Conservation (phyloP, 2,329 filamentous ascomycete species). For the Bipolaris victoriae region DNA sequence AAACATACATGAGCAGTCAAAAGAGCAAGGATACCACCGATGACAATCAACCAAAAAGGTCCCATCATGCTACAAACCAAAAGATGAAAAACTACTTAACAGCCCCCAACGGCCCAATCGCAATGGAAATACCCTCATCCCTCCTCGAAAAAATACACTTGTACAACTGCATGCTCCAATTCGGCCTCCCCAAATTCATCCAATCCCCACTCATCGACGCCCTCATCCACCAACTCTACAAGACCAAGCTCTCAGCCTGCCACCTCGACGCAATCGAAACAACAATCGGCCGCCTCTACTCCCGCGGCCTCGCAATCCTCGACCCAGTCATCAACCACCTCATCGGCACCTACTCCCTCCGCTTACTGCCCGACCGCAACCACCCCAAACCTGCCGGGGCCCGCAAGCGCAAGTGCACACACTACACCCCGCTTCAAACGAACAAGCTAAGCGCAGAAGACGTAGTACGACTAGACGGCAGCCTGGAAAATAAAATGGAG, state of each 20-base stretch:
- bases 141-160: slow-evolving; percentile 27
- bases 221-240: slow-evolving; percentile 25
- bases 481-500: not conserved
- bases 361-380: slow-evolving; percentile 12
- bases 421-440: not conserved
- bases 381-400: not conserved
- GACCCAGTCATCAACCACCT: slow-evolving; percentile 30
- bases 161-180: slow-evolving; percentile 30
- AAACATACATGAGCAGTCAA: not conserved
- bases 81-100: not conserved
- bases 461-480: not conserved
- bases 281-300: slow-evolving; percentile 25
- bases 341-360: slow-evolving; percentile 21
- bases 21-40: not conserved
- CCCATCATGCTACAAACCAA: not conserved
- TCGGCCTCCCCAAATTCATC: slow-evolving; percentile 18
- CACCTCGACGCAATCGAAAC: slow-evolving; percentile 27
- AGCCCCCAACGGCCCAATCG: not conserved
- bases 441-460: not conserved
- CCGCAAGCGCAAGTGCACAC: not conserved
- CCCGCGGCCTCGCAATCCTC: slow-evolving; percentile 19
- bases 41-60: not conserved
- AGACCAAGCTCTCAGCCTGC: slow-evolving; percentile 8
- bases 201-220: slow-evolving; percentile 20
- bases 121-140: slow-evolving; percentile 10